These are phyloP conservation scores for Papiliotrema fonsecae DNA, from an alignment of 1,284 basidiomycete species.

Conservation along the genomic window DNA sequence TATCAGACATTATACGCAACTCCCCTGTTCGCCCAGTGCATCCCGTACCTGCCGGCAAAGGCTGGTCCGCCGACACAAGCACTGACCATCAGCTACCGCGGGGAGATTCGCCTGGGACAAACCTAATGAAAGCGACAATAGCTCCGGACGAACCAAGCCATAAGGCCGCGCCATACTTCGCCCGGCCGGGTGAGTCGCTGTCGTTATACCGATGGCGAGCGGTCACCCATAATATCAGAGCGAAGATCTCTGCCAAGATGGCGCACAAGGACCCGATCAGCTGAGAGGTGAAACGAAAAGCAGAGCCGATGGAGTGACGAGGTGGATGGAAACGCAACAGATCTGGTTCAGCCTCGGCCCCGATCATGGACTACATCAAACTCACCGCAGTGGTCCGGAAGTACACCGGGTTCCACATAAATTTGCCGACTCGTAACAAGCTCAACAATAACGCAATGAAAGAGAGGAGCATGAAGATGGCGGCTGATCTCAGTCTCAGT, in stretches of 20 bases:
- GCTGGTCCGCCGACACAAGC: conserved; percentile 5
- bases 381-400: conserved; percentile 26
- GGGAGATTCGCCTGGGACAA: conserved; percentile 3
- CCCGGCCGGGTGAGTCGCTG: conserved; percentile 3
- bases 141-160: conserved; percentile 25
- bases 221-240: conserved; percentile 20
- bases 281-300: conserved; percentile 6
- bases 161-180: conserved; percentile 22
- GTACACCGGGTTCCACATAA: conserved; percentile 28
- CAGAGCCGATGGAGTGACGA: background rate
- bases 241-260: conserved; percentile 22
- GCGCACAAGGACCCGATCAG: conserved; percentile 17
- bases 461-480: conserved; percentile 23
- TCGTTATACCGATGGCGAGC: conserved; percentile 17
- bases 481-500: conserved; percentile 10
- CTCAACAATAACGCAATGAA: conserved; percentile 22
- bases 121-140: conserved; percentile 21
- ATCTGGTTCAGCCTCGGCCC: too few relatives aligned
- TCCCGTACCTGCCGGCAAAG: conserved; percentile 1
- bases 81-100: background rate
- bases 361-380: too few relatives aligned
- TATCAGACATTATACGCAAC: conserved; percentile 3
- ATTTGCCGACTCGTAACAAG: conserved; percentile 17
- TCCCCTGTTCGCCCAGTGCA: conserved; percentile 3
- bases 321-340: too few relatives aligned